These are phyloP conservation scores for Fusarium sp. DNA, from an alignment of 2,329 filamentous ascomycete genomes.

Conservation along the genomic window DNA sequence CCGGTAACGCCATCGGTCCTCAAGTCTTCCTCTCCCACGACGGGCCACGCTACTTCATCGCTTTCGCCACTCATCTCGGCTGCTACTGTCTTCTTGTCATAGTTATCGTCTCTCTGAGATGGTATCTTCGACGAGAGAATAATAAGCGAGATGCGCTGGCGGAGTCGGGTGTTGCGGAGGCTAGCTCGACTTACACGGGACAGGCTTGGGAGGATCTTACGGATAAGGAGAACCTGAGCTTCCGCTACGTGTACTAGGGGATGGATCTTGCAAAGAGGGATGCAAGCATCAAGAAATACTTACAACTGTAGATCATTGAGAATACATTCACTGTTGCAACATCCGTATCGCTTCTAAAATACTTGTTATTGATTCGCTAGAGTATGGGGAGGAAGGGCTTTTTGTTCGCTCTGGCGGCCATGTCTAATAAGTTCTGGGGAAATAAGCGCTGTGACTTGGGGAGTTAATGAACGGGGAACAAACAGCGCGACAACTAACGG, in stretches of 20 bases:
- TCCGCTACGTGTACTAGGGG: constrained; percentile 59
- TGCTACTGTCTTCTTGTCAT: constrained; percentile 70
- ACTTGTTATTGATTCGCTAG: not conserved
- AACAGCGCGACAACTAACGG: too few species aligned
- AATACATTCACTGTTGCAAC: not conserved
- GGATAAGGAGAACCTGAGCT: constrained; percentile 67
- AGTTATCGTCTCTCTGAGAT: constrained; percentile 65
- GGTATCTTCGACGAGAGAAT: constrained; percentile 66
- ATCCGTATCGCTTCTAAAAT: not conserved
- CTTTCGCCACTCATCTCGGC: constrained; percentile 73
- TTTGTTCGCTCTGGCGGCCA: too few species aligned
- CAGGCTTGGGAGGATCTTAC: constrained; percentile 71
- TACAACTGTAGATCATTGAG: not conserved
- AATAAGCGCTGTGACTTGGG: too few species aligned
- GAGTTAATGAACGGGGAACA: too few species aligned
- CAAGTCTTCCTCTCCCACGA: constrained; percentile 23
- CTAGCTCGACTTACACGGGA: constrained; percentile 42
- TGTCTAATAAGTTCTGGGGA: too few species aligned
- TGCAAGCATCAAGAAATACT: not conserved
- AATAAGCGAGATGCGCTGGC: constrained; percentile 61
- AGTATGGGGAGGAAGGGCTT: too few species aligned
- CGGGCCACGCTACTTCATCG: constrained; percentile 70
- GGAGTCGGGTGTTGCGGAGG: constrained; percentile 50
- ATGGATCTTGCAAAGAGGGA: too few species aligned
- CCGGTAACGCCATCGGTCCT: constrained; percentile 69